These are phyloP conservation scores for Aquilaria malaccensis DNA, from an alignment of 345 rosid species.

Conservation along the genomic window DNA sequence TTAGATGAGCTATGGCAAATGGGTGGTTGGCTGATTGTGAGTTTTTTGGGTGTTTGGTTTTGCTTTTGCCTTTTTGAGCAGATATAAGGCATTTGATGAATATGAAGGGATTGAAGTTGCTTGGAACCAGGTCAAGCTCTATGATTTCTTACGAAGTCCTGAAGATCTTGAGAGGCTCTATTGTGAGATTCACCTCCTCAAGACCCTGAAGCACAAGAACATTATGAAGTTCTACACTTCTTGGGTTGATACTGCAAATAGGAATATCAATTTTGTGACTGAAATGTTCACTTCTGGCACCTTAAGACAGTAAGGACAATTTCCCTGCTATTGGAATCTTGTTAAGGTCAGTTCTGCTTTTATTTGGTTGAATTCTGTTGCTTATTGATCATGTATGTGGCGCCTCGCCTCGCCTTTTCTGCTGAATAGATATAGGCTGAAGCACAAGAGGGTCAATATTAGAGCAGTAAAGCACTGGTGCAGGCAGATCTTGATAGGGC, in stretches of 20 bases:
- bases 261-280: constrained; percentile 89
- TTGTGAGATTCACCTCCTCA: constrained; percentile 91
- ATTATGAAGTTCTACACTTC: constrained; percentile 91
- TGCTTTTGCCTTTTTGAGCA: constrained; percentile 28
- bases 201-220: constrained; percentile 81
- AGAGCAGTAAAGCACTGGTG: constrained; percentile 95
- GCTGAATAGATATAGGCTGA: constrained; percentile 54
- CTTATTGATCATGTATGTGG: not conserved
- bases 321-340: constrained; percentile 2
- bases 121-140: constrained; percentile 98
- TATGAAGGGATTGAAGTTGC: constrained; percentile 94
- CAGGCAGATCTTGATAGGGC: constrained; percentile 83
- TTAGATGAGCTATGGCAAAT: constrained; percentile 11
- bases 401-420: not conserved
- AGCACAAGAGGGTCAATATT: constrained; percentile 81
- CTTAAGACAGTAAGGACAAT: constrained; percentile 63
- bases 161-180: constrained; percentile 93
- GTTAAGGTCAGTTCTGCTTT: constrained; percentile 8
- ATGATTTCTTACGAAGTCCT: constrained; percentile 85
- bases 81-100: constrained; percentile 93
- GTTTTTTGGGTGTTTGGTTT: constrained; percentile 14
- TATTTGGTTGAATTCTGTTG: constrained; percentile 9
- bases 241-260: constrained; percentile 77
- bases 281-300: constrained; percentile 98
- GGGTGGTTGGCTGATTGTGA: constrained; percentile 19